Evolutionary conservation across 1,284 basidiomycete species (phyloP).

Genomic region (Psilocybe mexicana): DNA sequence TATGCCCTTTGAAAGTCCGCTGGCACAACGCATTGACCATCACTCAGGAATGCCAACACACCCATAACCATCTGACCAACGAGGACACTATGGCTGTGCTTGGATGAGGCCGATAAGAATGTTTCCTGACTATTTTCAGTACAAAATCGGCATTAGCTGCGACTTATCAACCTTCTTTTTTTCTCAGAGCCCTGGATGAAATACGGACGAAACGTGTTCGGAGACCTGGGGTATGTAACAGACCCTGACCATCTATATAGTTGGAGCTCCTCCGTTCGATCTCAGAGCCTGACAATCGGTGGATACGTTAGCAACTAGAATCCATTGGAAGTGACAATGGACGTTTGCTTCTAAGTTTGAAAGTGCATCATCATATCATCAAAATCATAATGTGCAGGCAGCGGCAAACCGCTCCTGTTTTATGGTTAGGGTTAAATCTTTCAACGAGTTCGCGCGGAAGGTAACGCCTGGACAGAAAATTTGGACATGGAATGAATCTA

Average conservation of each 20-base stretch:
- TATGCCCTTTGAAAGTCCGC: conserved; percentile 27
- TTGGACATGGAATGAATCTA: too few species aligned
- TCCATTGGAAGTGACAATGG: too few species aligned
- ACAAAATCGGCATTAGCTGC: conserved; percentile 9
- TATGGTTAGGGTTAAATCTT: neutral
- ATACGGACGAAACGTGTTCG: neutral
- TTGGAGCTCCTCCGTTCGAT: neutral
- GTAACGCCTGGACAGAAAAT: too few species aligned
- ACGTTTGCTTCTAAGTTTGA: too few species aligned
- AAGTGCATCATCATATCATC: neutral
- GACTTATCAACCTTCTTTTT: conserved; percentile 5
- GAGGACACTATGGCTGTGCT: conserved; percentile 21
- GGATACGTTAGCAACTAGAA: too few species aligned
- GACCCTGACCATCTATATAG: neutral
- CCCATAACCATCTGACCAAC: conserved; percentile 15
- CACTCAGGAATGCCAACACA: conserved; percentile 12
- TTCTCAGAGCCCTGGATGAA: neutral
- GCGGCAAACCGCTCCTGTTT: neutral
- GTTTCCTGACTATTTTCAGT: conserved; percentile 10
- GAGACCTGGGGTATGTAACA: too few species aligned
- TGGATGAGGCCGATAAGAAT: conserved; percentile 12
- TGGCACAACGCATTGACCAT: conserved; percentile 27
- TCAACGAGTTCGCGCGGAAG: too few species aligned
- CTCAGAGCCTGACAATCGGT: neutral
- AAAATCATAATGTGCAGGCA: neutral